Base-by-base conservation (phyloP, 495 filamentous ascomycete genomes). In the Neurospora sp. region DNA sequence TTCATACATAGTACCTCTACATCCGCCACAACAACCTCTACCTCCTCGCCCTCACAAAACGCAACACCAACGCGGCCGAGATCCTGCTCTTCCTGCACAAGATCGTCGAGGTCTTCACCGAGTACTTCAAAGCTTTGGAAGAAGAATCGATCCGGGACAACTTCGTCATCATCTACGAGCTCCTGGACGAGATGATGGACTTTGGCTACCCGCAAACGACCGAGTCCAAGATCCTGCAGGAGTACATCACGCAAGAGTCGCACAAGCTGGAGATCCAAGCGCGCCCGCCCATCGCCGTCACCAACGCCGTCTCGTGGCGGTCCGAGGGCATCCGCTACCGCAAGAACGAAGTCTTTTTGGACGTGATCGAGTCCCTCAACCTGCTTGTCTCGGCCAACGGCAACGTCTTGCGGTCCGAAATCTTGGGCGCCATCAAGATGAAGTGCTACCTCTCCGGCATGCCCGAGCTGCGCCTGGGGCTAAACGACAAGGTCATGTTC, bases 101-200 rank as follows among this genome's bases (percentile, higher is more conserved):
- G 82, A 87, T 99, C 70, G 96, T 99, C 76, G 96, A 98, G 83
- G 96, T 98, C 68, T 98, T 99, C 79, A 98, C 96, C 59, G 96
- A 99, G 82, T 99, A 99, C 85, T 99, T 99, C 87, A 99, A 99
- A 81, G 95, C 97, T 78, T 88, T 99, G 70, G 96, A 99, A 82
- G 96, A 99, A 82, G 96, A 99, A 83, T 97, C 93, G 81, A 99
- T 99, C 80, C 91, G 96, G 72, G 96, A 99, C 84, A 99, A 99
- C 85, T 99, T 98, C 77, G 96, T 99, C 82, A 88, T 99, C 78
- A 99, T 99, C 78, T 99, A 99, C 86, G 96, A 99, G 83, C 84
- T 99, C 71, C 89, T 99, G 75, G 96, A 99, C 81, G 96, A 99
- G 85, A 99, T 99, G 96, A 99, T 99, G 96, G 96, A 99, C 82